Percentiles rank a stretch among this genome's conserved stretches.
Evolutionary conservation across 371 early-diverging fungal genomes (phyloP).

Genomic region (Amoeboaphelidium occidentale): DNA sequence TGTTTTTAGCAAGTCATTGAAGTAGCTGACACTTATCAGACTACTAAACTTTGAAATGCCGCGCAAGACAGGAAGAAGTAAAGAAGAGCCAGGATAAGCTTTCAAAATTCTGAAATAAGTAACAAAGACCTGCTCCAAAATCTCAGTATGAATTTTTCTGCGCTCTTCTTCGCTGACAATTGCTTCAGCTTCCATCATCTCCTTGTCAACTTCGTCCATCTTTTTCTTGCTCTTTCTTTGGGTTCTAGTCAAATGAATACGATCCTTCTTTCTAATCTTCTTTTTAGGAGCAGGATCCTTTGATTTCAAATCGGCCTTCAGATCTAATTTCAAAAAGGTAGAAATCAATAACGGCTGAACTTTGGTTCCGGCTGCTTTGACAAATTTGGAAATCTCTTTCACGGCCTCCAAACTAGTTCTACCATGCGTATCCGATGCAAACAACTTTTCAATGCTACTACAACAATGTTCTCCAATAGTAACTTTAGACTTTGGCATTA

Average conservation of each 20-base stretch:
- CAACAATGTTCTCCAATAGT: not conserved
- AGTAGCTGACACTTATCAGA: not conserved
- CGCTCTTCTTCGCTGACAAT: not conserved
- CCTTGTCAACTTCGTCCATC: not conserved
- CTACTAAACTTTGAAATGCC: not conserved
- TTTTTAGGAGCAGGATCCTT: not conserved
- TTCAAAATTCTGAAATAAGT: not conserved
- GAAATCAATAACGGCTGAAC: not conserved
- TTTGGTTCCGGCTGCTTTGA: not conserved
- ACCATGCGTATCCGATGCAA: not conserved
- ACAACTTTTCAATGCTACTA: not conserved
- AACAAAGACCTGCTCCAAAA: not conserved
- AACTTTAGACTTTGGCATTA: not conserved
- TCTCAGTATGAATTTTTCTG: not conserved
- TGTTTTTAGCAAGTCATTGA: not conserved
- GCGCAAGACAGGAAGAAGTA: not conserved
- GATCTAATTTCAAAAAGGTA: not conserved
- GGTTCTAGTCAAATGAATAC: not conserved
- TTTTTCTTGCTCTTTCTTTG: not conserved
- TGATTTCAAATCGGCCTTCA: not conserved
- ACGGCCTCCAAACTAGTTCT: not conserved
- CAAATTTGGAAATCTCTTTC: not conserved
- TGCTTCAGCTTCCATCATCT: not conserved
- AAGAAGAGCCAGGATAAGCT: not conserved
- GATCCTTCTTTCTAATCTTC: not conserved